Conservation (phyloP, 2,329 filamentous ascomycete genomes). For the Colletotrichum sp. region DNA sequence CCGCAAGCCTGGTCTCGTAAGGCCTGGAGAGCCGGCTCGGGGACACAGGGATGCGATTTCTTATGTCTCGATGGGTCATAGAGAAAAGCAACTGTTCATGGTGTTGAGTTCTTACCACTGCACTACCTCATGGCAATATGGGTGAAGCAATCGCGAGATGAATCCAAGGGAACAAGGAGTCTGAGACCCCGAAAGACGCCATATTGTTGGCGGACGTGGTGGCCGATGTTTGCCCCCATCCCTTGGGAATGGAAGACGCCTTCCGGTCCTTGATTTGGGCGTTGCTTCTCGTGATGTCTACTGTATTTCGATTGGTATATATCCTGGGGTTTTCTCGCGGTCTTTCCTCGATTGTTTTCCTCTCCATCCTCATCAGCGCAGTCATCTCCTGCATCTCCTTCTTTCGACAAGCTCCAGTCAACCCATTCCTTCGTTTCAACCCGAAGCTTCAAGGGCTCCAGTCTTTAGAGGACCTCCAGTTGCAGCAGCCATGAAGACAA, state of each 20-base stretch:
- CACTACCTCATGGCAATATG: slow-evolving; percentile 6
- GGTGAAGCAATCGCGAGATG: slow-evolving; percentile 19
- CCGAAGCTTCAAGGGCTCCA: neutral
- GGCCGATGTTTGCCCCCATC: neutral
- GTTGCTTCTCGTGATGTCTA: neutral
- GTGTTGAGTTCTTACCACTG: neutral
- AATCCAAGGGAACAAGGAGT: slow-evolving; percentile 18
- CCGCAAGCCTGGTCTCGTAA: neutral
- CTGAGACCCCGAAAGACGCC: slow-evolving; percentile 8
- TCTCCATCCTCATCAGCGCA: slow-evolving; percentile 14
- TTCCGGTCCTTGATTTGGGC: neutral
- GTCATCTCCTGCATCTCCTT: slow-evolving; percentile 12
- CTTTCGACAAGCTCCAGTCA: slow-evolving; percentile 14
- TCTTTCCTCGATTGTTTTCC: neutral
- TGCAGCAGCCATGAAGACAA: slow-evolving; percentile 14
- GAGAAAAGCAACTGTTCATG: neutral
- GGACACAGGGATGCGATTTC: slow-evolving; percentile 16
- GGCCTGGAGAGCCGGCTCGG: neutral
- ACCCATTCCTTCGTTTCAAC: slow-evolving; percentile 1
- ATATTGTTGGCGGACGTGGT: neutral
- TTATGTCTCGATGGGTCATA: slow-evolving; percentile 1
- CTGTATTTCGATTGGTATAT: neutral
- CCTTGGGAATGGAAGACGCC: slow-evolving; percentile 2
- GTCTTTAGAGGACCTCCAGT: neutral
- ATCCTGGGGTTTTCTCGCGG: neutral